A percentile compares a stretch with the other conserved stretches of the same genome.
phyloP scores from a whole-genome alignment of 208 protist species.

The Trypanosomatidae sp. region DNA sequence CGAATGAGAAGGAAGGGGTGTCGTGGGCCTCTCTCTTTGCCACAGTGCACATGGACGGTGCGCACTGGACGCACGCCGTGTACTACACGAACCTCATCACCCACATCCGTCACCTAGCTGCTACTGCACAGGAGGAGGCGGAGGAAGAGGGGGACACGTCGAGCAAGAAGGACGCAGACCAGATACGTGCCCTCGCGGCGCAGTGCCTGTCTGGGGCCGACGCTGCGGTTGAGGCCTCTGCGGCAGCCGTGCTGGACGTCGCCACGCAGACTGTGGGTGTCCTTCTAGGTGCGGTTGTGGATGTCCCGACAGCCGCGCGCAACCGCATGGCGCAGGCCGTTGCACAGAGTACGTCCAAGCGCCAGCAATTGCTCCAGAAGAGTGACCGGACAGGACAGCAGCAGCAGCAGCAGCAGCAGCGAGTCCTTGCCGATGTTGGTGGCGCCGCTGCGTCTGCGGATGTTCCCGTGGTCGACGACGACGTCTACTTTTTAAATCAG shows the following conservation, averaged over 20 bases:
- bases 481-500: constrained; percentile 16
- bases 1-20: background rate
- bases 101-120: constrained; percentile 19
- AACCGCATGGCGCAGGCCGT: constrained; percentile 31
- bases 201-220: constrained; percentile 16
- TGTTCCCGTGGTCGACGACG: background rate
- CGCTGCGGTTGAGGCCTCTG: constrained; percentile 8
- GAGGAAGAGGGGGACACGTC: too few relatives aligned
- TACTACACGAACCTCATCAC: constrained; percentile 27
- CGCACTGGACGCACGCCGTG: constrained; percentile 37
- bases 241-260: constrained; percentile 32
- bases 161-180: too few relatives aligned
- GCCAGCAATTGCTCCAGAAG: constrained; percentile 7
- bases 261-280: constrained; percentile 20
- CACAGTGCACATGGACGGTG: constrained; percentile 28
- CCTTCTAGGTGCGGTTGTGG: constrained; percentile 14
- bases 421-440: too few relatives aligned
- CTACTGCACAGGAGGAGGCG: background rate
- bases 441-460: background rate
- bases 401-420: too few relatives aligned
- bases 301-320: constrained; percentile 19
- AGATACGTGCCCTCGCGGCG: constrained; percentile 12
- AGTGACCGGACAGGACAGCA: background rate
- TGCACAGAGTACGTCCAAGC: constrained; percentile 25
- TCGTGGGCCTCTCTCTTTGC: constrained; percentile 23